These are phyloP conservation scores for Cladosporium sphaerospermum DNA, from an alignment of 2,329 filamentous ascomycete species.

Conservation along the genomic window DNA sequence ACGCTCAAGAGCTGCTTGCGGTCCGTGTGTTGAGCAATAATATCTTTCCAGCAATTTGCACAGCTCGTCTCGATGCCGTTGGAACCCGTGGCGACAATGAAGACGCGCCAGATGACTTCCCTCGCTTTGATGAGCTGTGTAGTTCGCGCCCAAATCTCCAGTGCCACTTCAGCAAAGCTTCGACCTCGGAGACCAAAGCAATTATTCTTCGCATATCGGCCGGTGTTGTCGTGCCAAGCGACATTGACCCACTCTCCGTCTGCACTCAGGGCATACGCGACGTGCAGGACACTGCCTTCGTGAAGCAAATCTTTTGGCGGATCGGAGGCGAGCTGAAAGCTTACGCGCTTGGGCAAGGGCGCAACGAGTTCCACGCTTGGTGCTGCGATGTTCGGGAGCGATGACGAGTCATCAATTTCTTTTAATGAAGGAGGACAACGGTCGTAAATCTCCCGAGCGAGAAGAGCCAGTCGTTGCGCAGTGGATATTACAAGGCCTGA, in stretches of 20 bases:
- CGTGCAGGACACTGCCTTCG: slow-evolving; percentile 73
- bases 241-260: slow-evolving; percentile 73
- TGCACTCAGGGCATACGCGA: slow-evolving; percentile 69
- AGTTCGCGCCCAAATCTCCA: slow-evolving; percentile 74
- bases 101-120: slow-evolving; percentile 4
- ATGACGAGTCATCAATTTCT: slow-evolving; percentile 20
- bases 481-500: slow-evolving; percentile 58
- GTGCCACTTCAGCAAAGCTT: slow-evolving; percentile 59
- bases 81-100: slow-evolving; percentile 32
- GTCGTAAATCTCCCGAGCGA: slow-evolving; percentile 73
- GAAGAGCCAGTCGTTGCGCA: slow-evolving; percentile 51
- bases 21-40: slow-evolving; percentile 4
- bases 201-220: slow-evolving; percentile 64
- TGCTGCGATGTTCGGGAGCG: slow-evolving; percentile 50
- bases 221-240: slow-evolving; percentile 74
- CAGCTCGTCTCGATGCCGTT: slow-evolving; percentile 1
- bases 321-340: slow-evolving; percentile 63
- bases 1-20: slow-evolving; percentile 35
- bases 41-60: slow-evolving; percentile 11
- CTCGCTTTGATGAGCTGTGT: slow-evolving; percentile 4
- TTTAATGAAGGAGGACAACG: slow-evolving; percentile 51
- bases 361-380: slow-evolving; percentile 69
- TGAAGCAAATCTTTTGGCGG: slow-evolving; percentile 68
- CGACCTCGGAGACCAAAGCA: slow-evolving; percentile 64
- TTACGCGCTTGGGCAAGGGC: slow-evolving; percentile 62